Base-by-base conservation (phyloP, 257 asterid species). In the Capsicum pubescens region DNA sequence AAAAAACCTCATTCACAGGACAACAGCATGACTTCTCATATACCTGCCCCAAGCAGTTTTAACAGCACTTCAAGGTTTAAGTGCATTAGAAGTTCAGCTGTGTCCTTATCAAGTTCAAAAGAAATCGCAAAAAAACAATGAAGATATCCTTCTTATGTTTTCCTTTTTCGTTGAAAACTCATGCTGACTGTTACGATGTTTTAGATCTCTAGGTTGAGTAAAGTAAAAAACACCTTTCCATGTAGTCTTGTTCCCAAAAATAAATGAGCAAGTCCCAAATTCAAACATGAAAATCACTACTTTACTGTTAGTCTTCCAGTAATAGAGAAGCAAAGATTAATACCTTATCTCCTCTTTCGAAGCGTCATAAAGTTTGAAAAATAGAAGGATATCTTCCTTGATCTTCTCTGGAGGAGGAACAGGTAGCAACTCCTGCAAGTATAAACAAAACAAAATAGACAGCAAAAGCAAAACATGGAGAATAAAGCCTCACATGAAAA, bases 341-440 rank as follows among this genome's bases (percentile, higher is more conserved):
- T 87, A 91, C 96, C 95, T 86, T 32, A 94, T 86, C 85, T 91
- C 92, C 87, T 93, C 97, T 85, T 91, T 92, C 84, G 83, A 77
- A 83, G 98, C 97, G 69, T 94, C 97, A 76, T 93, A 92, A 72
- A 89, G 90, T 85, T 94, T 93, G 89, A 94, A 93, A 87, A 91
- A 92, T 87, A 94, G 89, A 87, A 94, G 91, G 81, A 94, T 93
- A 77, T 94, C 95, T 11, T 93, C 97, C 90, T 92, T 94, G 58
- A 87, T 86, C 85, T 91, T 94, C 84, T 88, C 92, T 55, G 89
- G 92, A 79, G 91, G 92, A 86, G 92, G 89, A 63, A 91, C 80
- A 42, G 97, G 95, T 84, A 72, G 89, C 89, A 87, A 83, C 84
- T 91, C 97, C 98, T 94, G 70, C 85, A 86, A 44, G 16, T 61